phyloP scores from a whole-genome alignment of 345 rosid species.

The Corchorus olitorius region DNA sequence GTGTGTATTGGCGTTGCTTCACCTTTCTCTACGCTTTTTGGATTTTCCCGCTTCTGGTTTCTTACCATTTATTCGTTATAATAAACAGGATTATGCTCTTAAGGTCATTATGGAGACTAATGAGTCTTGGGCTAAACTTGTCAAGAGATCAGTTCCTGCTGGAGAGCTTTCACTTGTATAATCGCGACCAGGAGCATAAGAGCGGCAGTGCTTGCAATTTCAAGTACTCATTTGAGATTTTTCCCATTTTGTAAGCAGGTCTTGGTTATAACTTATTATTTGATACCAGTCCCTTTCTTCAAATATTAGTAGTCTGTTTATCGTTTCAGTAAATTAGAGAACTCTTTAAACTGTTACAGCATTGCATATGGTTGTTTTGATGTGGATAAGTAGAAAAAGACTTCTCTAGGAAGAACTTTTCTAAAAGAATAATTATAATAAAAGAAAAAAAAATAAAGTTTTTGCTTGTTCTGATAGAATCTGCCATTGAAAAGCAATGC shows the following conservation, averaged over 20 bases:
- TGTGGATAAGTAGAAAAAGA: not conserved
- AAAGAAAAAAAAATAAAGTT: too few species aligned
- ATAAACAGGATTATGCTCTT: slow-evolving; percentile 72
- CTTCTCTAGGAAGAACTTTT: too few species aligned
- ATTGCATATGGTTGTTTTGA: not conserved
- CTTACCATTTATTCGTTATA: slow-evolving; percentile 3
- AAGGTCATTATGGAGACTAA: slow-evolving; percentile 78
- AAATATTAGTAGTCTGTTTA: not conserved
- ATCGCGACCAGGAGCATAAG: slow-evolving; percentile 10
- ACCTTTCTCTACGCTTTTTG: not conserved
- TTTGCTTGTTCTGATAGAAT: not conserved
- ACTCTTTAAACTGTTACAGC: not conserved
- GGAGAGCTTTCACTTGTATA: slow-evolving; percentile 64
- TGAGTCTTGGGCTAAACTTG: slow-evolving; percentile 86
- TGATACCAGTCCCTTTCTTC: slow-evolving; percentile 2
- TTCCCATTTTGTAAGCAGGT: slow-evolving; percentile 5
- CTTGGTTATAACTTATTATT: slow-evolving; percentile 1
- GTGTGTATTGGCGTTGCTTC: slow-evolving; percentile 30
- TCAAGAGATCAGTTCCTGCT: slow-evolving; percentile 65
- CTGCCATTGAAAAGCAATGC: not conserved
- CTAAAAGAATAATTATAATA: too few species aligned
- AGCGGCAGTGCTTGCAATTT: slow-evolving; percentile 14
- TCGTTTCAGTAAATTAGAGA: not conserved
- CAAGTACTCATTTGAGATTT: slow-evolving; percentile 12
- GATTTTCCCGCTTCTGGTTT: not conserved